These are phyloP conservation scores for Plectosphaerella plurivora DNA, from an alignment of 2,329 filamentous ascomycete genomes.

Conservation along the genomic window DNA sequence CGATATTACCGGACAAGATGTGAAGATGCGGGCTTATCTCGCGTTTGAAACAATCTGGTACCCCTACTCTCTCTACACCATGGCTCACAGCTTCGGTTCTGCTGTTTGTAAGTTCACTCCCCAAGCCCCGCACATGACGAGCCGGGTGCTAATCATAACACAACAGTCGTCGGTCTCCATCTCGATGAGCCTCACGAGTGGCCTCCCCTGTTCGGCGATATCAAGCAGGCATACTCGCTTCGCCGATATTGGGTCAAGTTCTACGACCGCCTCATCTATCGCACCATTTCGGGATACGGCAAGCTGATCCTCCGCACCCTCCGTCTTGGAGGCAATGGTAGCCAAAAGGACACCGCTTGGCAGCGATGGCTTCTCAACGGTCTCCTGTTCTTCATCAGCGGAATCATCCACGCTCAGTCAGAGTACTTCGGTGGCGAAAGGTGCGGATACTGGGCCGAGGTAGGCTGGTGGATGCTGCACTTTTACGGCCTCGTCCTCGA, in stretches of 20 bases:
- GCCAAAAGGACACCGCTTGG: neutral
- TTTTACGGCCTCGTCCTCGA: conserved; percentile 5
- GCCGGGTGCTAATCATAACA: neutral
- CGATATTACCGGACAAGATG: neutral
- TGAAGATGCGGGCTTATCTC: conserved; percentile 3
- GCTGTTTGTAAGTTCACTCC: neutral
- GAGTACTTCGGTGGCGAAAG: neutral
- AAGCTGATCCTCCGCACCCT: conserved; percentile 3
- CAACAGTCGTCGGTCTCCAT: neutral
- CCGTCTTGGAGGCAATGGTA: neutral
- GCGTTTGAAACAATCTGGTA: conserved; percentile 5
- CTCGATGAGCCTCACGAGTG: conserved; percentile 13
- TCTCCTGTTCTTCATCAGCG: conserved; percentile 8
- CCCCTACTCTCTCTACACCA: conserved; percentile 8
- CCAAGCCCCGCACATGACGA: too few species aligned
- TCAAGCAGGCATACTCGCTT: conserved; percentile 11
- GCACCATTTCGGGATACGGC: conserved; percentile 2
- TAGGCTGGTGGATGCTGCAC: conserved; percentile 7
- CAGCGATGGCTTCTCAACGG: conserved; percentile 11
- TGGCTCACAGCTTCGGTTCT: neutral
- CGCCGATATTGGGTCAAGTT: conserved; percentile 14
- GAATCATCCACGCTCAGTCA: conserved; percentile 5
- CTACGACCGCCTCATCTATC: conserved; percentile 13
- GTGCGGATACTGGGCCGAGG: conserved; percentile 7
- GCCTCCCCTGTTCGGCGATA: conserved; percentile 13